Conservation (phyloP, 805 yeast genomes). For the Peterozyma xylosa region DNA sequence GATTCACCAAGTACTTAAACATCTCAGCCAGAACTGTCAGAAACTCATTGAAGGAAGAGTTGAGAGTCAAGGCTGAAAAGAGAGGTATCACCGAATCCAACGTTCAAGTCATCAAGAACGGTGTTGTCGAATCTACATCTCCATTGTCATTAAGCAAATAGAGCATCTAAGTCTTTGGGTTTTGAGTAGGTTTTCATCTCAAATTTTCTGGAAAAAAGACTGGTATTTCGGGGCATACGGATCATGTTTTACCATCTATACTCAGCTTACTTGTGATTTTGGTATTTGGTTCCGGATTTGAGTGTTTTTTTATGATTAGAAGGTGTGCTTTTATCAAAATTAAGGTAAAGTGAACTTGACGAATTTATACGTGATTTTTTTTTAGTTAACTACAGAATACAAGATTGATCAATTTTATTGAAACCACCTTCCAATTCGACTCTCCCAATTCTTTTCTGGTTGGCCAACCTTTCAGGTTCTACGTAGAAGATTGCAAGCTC, state of each 20-base stretch:
- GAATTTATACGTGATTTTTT: no score
- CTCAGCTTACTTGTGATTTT: no score
- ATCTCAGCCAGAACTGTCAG: slow-evolving; percentile 87
- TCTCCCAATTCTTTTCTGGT: no score
- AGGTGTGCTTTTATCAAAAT: no score
- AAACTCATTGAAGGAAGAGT: slow-evolving; percentile 80
- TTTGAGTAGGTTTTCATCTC: not conserved
- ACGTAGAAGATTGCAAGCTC: no score
- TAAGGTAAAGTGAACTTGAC: no score
- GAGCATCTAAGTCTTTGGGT: not conserved
- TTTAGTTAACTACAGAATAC: no score
- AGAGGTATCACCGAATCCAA: slow-evolving; percentile 72
- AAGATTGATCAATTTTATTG: no score
- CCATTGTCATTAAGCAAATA: slow-evolving; percentile 13
- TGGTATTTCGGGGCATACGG: not conserved
- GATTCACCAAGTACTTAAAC: slow-evolving; percentile 83
- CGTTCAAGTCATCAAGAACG: slow-evolving; percentile 65
- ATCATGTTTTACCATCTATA: not conserved
- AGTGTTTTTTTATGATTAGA: no score
- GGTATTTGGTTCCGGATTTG: no score
- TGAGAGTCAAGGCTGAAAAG: slow-evolving; percentile 62
- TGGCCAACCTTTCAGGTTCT: no score
- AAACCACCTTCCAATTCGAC: no score
- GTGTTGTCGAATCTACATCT: slow-evolving; percentile 30
- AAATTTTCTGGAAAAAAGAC: not conserved